These are phyloP conservation scores for Imleria badia DNA, from an alignment of 768 basidiomycete genomes.

Conservation along the genomic window DNA sequence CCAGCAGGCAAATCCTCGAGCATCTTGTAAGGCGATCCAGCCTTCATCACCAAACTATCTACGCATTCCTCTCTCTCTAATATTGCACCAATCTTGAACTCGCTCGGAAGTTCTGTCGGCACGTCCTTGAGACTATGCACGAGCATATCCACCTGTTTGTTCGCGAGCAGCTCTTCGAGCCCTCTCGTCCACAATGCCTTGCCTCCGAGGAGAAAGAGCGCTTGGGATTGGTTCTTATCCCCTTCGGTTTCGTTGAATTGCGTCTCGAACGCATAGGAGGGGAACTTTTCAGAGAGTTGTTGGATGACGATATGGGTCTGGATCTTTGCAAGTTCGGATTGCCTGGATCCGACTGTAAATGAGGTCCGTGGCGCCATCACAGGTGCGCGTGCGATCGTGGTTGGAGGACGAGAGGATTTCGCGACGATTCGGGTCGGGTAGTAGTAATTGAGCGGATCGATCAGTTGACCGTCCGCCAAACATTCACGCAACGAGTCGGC, in stretches of 20 bases:
- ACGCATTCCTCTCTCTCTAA: constrained; percentile 84
- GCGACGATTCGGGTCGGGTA: background rate
- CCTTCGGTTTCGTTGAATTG: constrained; percentile 70
- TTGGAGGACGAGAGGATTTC: no score
- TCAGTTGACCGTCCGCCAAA: background rate
- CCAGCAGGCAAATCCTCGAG: constrained; percentile 85
- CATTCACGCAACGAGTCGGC: background rate
- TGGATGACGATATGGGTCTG: constrained; percentile 83
- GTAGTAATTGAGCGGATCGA: background rate
- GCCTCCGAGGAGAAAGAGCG: constrained; percentile 88
- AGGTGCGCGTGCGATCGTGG: background rate
- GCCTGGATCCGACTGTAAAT: constrained; percentile 80
- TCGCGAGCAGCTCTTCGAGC: constrained; percentile 80
- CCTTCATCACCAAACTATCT: constrained; percentile 86
- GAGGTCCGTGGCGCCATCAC: constrained; percentile 37
- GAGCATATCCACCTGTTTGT: constrained; percentile 80
- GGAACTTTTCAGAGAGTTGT: constrained; percentile 57
- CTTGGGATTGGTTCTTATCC: constrained; percentile 88
- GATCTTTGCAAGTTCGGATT: constrained; percentile 84
- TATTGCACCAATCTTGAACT: constrained; percentile 84
- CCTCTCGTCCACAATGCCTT: constrained; percentile 96
- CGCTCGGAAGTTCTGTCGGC: constrained; percentile 81
- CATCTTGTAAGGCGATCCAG: constrained; percentile 63
- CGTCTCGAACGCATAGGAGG: constrained; percentile 48
- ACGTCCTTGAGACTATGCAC: constrained; percentile 94